Conservation (phyloP, 139 green algal genomes). For the Micromonas commoda region DNA sequence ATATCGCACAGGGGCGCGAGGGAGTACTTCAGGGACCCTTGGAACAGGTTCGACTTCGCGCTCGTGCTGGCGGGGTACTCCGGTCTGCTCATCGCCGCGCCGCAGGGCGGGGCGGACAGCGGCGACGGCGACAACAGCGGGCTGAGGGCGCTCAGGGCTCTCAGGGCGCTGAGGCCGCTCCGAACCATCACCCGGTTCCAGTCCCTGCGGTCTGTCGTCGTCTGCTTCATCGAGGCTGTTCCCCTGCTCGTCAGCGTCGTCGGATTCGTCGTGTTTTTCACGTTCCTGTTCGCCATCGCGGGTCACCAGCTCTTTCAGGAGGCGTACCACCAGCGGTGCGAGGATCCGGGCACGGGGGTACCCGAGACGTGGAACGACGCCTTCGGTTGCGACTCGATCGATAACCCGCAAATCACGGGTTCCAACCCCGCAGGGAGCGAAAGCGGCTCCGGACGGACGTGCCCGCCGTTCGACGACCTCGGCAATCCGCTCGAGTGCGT, state of each 20-base stretch:
- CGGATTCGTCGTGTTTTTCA: constrained; percentile 4
- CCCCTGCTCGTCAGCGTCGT: constrained; percentile 23
- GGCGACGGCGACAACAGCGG: too few species aligned
- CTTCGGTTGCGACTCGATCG: not conserved
- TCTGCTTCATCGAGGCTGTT: constrained; percentile 15
- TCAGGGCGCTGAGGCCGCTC: constrained; percentile 16
- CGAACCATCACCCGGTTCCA: constrained; percentile 2
- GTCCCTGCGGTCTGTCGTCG: not conserved
- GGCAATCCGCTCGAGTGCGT: constrained; percentile 50
- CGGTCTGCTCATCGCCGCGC: not conserved
- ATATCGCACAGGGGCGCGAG: constrained; percentile 30
- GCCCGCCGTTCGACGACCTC: not conserved
- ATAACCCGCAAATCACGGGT: not conserved
- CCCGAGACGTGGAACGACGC: not conserved
- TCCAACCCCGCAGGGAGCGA: not conserved
- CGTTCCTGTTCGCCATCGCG: constrained; percentile 43
- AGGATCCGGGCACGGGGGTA: constrained; percentile 30
- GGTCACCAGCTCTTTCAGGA: constrained; percentile 54
- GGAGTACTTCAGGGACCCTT: constrained; percentile 25
- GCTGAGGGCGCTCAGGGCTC: constrained; percentile 8
- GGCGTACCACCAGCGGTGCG: constrained; percentile 54
- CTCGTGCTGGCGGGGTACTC: constrained; percentile 19
- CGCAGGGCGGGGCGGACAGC: not conserved
- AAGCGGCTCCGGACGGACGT: not conserved
- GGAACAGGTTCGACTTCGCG: constrained; percentile 35